Evolutionary conservation across 352 stramenopile genomes (phyloP), one percentile per base, ranked within the genome.

Genomic region (Aphanomyces stellatus): DNA sequence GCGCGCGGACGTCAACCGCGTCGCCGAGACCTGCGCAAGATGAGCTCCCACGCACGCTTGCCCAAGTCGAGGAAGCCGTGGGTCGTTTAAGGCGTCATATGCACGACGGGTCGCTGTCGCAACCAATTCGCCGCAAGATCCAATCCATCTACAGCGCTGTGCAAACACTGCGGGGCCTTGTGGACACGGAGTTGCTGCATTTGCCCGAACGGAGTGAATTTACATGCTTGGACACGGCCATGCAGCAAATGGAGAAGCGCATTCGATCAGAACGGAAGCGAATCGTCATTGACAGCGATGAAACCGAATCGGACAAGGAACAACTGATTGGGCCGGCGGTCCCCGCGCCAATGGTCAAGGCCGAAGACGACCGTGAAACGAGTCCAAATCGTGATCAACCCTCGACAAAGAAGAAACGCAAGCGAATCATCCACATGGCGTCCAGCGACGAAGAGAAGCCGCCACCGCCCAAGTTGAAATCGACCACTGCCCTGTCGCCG

Each of bases 201-300:
- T 24, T 24, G 5, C 19, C 17, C 13, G 60, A 67, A 35, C 48
- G 48, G 30, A 64, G 41, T 28, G 60, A 67, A 37, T 67, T 67
- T 31, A 51, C 33, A 4, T 67, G 60, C 34, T 37, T 67, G 1
- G 41, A 67, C 3, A 57, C 42, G 4, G 60, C 60, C 19, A 67
- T 67, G 60, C 15, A 59, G 24, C 22, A 67, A 40, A 19, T 67
- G 22, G 11, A 67, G 24, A 67, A 41, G 30, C 43, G 60, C 30
- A 67, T 67, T 31, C 30, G 48, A 11, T 37, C 60, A 4, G 60
- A 57, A 11, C 60, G 37, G 7, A 51, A 40, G 28, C 60, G 22
- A 13, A 41, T 46, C 24, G 28, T 42, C 13, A 22, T 43, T 19
- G 60, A 67, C 49, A 34, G n/a, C 7, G 60, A 67, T n/a, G 60